These are phyloP conservation scores for Aspergillus ostianus DNA, from an alignment of 495 filamentous ascomycete genomes.

Conservation along the genomic window DNA sequence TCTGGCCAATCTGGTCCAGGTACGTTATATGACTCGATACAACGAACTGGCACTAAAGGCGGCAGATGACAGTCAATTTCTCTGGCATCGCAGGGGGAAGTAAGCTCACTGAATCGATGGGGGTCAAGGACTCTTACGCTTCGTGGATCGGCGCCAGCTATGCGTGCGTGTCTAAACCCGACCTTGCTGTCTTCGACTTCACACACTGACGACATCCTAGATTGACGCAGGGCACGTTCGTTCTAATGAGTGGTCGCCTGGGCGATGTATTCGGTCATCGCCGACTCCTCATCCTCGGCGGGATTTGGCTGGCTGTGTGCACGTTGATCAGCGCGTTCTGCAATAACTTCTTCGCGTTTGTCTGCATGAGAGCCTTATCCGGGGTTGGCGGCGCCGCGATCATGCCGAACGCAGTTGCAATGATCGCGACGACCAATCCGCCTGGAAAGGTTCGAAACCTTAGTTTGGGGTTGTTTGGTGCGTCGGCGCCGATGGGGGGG, in stretches of 20 bases:
- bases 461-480: slow-evolving; percentile 50
- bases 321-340: slow-evolving; percentile 41
- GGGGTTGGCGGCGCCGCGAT: slow-evolving; percentile 17
- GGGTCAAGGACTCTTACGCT: slow-evolving; percentile 22
- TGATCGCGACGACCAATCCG: slow-evolving; percentile 19
- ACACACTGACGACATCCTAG: slow-evolving; percentile 12
- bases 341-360: slow-evolving; percentile 41
- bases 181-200: no score
- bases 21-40: slow-evolving; percentile 2
- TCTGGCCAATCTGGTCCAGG: slow-evolving; percentile 32
- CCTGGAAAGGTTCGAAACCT: slow-evolving; percentile 37
- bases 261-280: slow-evolving; percentile 52
- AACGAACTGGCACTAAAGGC: background rate
- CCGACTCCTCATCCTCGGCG: slow-evolving; percentile 39
- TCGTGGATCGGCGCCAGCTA: slow-evolving; percentile 36
- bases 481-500: slow-evolving; percentile 48
- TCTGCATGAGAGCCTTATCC: slow-evolving; percentile 17
- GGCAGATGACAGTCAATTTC: slow-evolving; percentile 34
- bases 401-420: slow-evolving; percentile 21
- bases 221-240: slow-evolving; percentile 51
- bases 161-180: slow-evolving; percentile 14
- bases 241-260: slow-evolving; percentile 46
- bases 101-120: slow-evolving; percentile 23
- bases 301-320: slow-evolving; percentile 36
- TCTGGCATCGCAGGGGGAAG: slow-evolving; percentile 32